Conservation (phyloP, 805 yeast genomes). For the Barnettozyma siamensis region DNA sequence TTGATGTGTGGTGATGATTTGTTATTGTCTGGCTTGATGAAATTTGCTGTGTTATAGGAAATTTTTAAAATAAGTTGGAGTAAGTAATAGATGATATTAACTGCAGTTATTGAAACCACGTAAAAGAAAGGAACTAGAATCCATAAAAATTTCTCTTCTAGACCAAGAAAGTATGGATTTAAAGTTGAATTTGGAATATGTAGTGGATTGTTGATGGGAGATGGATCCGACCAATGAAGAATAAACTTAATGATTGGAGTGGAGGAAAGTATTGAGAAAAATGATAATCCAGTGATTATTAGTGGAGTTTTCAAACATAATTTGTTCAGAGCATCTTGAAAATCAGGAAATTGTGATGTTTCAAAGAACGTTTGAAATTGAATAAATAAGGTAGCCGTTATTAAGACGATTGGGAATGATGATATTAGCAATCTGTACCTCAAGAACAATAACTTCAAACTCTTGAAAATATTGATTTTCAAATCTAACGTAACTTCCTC, state of each 20-base stretch:
- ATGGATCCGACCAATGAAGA: constrained; percentile 46
- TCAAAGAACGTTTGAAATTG: constrained; percentile 47
- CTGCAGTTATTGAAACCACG: constrained; percentile 39
- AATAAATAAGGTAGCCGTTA: constrained; percentile 42
- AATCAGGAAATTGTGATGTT: constrained; percentile 35
- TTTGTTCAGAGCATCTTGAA: constrained; percentile 39
- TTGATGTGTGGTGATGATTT: background rate
- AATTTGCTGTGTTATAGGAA: background rate
- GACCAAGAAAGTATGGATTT: constrained; percentile 63
- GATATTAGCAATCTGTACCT: constrained; percentile 74
- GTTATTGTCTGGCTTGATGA: background rate
- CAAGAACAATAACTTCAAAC: constrained; percentile 64
- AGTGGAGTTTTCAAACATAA: constrained; percentile 28
- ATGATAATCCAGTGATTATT: constrained; percentile 25
- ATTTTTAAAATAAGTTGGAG: constrained; percentile 2
- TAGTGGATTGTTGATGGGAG: constrained; percentile 40
- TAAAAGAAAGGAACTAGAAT: constrained; percentile 55
- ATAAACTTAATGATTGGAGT: constrained; percentile 32
- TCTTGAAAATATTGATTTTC: constrained; percentile 49
- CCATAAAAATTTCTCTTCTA: constrained; percentile 50
- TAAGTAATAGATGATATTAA: constrained; percentile 29
- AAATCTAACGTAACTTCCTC: constrained; percentile 18
- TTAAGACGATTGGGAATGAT: constrained; percentile 60
- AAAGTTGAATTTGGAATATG: constrained; percentile 36
- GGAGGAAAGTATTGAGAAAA: constrained; percentile 35